Base-by-base conservation (phyloP, 306 rosid genomes). In the Trichosanthes cucumerina region DNA sequence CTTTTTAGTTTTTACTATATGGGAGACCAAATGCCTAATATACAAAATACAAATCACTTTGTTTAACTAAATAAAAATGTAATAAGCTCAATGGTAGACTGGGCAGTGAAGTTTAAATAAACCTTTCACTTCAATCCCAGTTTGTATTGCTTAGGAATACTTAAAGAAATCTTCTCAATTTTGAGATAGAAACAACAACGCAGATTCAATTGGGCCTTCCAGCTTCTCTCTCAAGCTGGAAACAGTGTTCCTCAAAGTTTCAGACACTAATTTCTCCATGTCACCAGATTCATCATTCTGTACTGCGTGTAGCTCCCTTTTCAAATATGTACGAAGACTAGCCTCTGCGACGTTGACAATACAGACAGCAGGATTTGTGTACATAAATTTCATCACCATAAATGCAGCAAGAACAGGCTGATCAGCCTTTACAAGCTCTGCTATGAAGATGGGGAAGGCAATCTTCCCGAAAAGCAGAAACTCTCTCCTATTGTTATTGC, bases 361-460 rank as follows among this genome's bases (percentile, higher is more conserved):
- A 78, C 93, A 82, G 52, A 91, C 87, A 0, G 93, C 84, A 31
- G 91, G 79, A 74, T 85, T 90, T 76, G 90, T 87, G 86, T 89
- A 97, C 98, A 90, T 90, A 78, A 83, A 87, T 83, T 89, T 96
- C 19, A 91, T 87, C 79, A 96, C 93, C 15, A 92, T 49, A 63
- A 91, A 88, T 78, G 93, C 98, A 10, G 98, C 98, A 24, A 96
- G 86, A 82, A 96, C 84, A 58, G 88, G 89, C 85, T 96, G 98
- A 86, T 86, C 96, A 54, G 93, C 93, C 86, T 85, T 92, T 81
- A 96, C 96, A 63, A 92, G 93, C 89, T 92, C 97, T 8, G 96
- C 81, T 80, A 92, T 52, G 66, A 96, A 87, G 74, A 54, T 50
- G 24, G 99, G 99, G 83, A 96, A 87, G 75, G 87, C 78, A 47